Evolutionary conservation across 2,329 filamentous ascomycete species (phyloP).

Genomic region (Diaporthe australafricana): DNA sequence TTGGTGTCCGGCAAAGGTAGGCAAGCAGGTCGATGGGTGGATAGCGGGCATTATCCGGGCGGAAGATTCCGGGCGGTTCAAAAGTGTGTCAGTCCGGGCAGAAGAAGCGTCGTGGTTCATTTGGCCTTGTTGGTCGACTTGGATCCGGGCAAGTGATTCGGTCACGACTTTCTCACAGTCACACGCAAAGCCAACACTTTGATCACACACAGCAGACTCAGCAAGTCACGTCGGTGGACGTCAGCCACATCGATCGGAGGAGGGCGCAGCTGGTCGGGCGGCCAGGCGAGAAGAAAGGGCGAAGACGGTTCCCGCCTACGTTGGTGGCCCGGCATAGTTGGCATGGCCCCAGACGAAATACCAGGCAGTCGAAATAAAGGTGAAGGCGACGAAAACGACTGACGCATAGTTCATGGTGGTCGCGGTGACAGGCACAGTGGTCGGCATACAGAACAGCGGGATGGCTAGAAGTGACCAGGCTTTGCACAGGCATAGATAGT

Average conservation of each 20-base stretch:
- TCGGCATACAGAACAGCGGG: slow-evolving; percentile 81
- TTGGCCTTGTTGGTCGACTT: slow-evolving; percentile 7
- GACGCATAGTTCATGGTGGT: slow-evolving; percentile 78
- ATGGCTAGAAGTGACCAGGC: slow-evolving; percentile 76
- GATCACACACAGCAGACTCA: slow-evolving; percentile 28
- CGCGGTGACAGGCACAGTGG: slow-evolving; percentile 68
- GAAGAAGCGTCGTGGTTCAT: neutral
- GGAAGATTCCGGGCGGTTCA: slow-evolving; percentile 3
- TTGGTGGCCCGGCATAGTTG: slow-evolving; percentile 74
- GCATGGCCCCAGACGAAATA: slow-evolving; percentile 77
- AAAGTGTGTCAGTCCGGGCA: slow-evolving; percentile 19
- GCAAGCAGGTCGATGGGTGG: neutral
- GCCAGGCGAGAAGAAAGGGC: slow-evolving; percentile 2
- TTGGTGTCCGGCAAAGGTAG: slow-evolving; percentile 1
- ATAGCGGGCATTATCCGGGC: neutral
- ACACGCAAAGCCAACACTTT: slow-evolving; percentile 31
- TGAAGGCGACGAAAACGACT: slow-evolving; percentile 78
- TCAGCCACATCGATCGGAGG: slow-evolving; percentile 15
- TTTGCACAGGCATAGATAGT: slow-evolving; percentile 45
- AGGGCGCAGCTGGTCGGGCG: neutral
- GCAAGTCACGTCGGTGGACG: slow-evolving; percentile 31
- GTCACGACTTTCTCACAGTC: slow-evolving; percentile 31
- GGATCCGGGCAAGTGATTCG: slow-evolving; percentile 29
- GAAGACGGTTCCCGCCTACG: slow-evolving; percentile 19
- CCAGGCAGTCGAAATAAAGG: slow-evolving; percentile 71